These are phyloP conservation scores for Trichophyton schoenleinii DNA, from an alignment of 2,329 filamentous ascomycete genomes.

Conservation along the genomic window DNA sequence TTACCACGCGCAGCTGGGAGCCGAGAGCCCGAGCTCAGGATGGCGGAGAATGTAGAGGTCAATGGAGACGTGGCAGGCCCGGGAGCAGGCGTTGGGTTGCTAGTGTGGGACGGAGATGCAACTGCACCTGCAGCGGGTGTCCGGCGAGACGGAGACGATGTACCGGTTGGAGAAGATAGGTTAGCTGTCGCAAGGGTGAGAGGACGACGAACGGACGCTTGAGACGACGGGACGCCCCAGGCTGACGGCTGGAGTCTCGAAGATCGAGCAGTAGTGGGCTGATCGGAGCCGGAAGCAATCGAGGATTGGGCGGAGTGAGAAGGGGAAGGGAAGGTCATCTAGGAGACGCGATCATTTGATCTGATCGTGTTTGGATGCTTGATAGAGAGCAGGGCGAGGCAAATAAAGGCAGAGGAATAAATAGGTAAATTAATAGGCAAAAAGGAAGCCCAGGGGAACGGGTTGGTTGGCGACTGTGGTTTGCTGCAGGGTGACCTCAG, in stretches of 20 bases:
- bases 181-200: constrained; percentile 45
- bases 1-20: constrained; percentile 40
- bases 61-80: constrained; percentile 40
- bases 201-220: constrained; percentile 43
- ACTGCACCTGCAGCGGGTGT: constrained; percentile 16
- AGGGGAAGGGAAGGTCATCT: constrained; percentile 46
- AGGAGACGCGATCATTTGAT: constrained; percentile 42
- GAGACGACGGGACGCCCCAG: constrained; percentile 45
- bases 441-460: neutral
- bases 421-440: no score
- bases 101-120: constrained; percentile 33
- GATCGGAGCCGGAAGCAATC: constrained; percentile 40
- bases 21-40: constrained; percentile 39
- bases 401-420: no score
- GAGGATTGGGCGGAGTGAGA: constrained; percentile 40
- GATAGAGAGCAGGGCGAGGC: neutral
- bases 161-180: constrained; percentile 30
- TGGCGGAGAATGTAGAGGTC: constrained; percentile 41
- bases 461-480: neutral
- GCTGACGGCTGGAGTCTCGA: constrained; percentile 40
- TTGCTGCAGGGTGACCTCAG: constrained; percentile 2
- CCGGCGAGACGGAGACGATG: constrained; percentile 33
- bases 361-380: constrained; percentile 20
- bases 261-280: constrained; percentile 34
- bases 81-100: constrained; percentile 37